Evolutionary conservation across 306 rosid species (phyloP).

Genomic region (Cyclanthera cordifolia): DNA sequence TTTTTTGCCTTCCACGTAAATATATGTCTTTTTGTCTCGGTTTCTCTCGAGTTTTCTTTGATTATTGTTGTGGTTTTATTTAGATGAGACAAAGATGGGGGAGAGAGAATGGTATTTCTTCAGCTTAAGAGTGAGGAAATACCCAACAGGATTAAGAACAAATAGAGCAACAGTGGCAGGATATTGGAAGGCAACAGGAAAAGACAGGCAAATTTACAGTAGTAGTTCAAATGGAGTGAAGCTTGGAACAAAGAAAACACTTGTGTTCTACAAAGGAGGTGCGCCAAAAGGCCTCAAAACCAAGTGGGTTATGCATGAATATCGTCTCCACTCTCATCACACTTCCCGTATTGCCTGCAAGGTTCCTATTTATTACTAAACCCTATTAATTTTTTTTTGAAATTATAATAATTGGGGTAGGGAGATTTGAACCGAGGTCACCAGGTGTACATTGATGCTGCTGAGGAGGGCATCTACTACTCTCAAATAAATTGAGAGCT

Average conservation of each 20-base stretch:
- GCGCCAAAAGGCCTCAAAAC: conserved; percentile 9
- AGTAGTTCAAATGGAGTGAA: neutral
- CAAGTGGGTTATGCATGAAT: conserved; percentile 18
- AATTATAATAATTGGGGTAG: too few species aligned
- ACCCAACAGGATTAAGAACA: conserved; percentile 15
- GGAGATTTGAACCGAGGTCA: too few species aligned
- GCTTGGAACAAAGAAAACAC: conserved; percentile 13
- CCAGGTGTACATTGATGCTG: too few species aligned
- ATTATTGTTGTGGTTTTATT: too few species aligned
- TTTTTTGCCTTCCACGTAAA: too few species aligned
- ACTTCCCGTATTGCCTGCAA: neutral
- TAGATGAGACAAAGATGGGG: neutral
- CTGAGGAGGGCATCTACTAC: too few species aligned
- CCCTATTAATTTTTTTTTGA: too few species aligned
- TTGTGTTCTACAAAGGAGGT: conserved; percentile 12
- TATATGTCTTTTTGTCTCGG: too few species aligned
- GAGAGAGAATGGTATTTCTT: neutral
- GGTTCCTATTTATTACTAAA: neutral
- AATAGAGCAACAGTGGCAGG: conserved; percentile 11
- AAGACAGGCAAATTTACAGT: conserved; percentile 14
- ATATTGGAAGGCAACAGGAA: conserved; percentile 18
- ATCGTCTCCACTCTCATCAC: conserved; percentile 11
- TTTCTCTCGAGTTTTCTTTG: too few species aligned
- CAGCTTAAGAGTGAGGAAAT: neutral
- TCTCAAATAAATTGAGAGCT: too few species aligned